phyloP scores from a whole-genome alignment of 805 yeast species.

The Hanseniaspora vineae region DNA sequence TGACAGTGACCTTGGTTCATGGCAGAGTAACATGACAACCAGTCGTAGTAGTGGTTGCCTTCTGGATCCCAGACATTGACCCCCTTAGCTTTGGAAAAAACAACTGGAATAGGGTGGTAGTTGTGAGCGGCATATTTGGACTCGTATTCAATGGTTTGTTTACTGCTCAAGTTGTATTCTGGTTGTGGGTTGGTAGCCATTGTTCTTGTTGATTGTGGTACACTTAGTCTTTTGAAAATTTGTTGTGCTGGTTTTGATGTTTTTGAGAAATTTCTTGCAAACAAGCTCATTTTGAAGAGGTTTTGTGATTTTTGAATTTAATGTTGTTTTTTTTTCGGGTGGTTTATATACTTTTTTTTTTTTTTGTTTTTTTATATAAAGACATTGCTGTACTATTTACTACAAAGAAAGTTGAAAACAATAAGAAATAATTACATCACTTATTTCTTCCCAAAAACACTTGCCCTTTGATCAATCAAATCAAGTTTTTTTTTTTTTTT shows the following conservation, averaged over 20 bases:
- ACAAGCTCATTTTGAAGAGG: too few species aligned
- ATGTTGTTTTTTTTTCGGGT: too few species aligned
- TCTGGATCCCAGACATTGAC: constrained; percentile 98
- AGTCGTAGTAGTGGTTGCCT: constrained; percentile 86
- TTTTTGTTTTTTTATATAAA: too few species aligned
- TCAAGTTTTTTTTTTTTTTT: too few species aligned
- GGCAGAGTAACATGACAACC: constrained; percentile 89
- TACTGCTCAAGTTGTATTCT: constrained; percentile 42
- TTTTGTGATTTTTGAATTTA: too few species aligned
- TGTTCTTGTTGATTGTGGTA: neutral
- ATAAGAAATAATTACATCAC: too few species aligned
- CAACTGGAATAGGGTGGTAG: constrained; percentile 94
- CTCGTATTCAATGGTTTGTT: constrained; percentile 56
- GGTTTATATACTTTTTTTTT: too few species aligned
- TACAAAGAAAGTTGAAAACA: too few species aligned
- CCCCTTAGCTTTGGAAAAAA: constrained; percentile 73
- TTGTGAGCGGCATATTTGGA: constrained; percentile 84
- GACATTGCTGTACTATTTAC: too few species aligned
- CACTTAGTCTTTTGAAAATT: neutral
- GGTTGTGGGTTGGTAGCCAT: constrained; percentile 13
- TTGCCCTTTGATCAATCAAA: too few species aligned
- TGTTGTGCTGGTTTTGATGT: neutral
- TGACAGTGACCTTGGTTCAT: constrained; percentile 98
- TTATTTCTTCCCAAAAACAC: too few species aligned
- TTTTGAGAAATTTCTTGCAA: neutral